A percentile compares a stretch with the other conserved stretches of the same genome.
phyloP scores from a whole-genome alignment of 2,329 filamentous ascomycete genomes.

The Emergomyces pasteurianus region DNA sequence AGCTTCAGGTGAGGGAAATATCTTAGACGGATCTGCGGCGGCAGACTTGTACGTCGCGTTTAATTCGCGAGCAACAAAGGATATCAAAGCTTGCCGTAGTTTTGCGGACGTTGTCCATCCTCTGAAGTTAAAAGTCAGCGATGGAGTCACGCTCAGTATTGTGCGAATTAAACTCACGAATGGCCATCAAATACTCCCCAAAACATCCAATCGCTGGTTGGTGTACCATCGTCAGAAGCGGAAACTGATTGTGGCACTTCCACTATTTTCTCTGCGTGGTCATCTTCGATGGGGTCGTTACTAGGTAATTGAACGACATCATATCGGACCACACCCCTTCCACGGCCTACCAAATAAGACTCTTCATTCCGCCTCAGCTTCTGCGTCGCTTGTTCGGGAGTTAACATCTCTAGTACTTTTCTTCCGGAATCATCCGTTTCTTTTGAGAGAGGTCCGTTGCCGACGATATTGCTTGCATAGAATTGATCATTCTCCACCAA shows the following conservation, averaged over 20 bases:
- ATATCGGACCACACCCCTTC: conserved; percentile 84
- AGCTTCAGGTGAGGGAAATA: conserved; percentile 61
- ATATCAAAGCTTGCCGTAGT: conserved; percentile 81
- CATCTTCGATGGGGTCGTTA: conserved; percentile 96
- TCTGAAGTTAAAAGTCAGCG: conserved; percentile 34
- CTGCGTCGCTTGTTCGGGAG: conserved; percentile 81
- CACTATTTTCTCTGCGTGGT: conserved; percentile 96
- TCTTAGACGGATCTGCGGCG: conserved; percentile 42
- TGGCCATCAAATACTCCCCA: conserved; percentile 99
- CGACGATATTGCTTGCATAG: conserved; percentile 74
- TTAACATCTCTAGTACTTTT: conserved; percentile 90
- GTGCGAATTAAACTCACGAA: conserved; percentile 48
- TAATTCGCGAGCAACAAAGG: conserved; percentile 81
- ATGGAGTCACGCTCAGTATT: conserved; percentile 1
- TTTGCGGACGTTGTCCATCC: conserved; percentile 98
- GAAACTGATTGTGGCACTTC: conserved; percentile 59
- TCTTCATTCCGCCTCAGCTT: conserved; percentile 83
- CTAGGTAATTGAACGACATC: conserved; percentile 89
- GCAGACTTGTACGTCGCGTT: conserved; percentile 82
- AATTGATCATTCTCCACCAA: conserved; percentile 85
- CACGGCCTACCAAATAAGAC: conserved; percentile 80
- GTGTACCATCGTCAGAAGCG: conserved; percentile 41
- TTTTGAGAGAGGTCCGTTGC: conserved; percentile 79
- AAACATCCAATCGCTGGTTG: conserved; percentile 92
- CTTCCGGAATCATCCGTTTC: conserved; percentile 71